Evolutionary conservation across 2,329 filamentous ascomycete genomes (phyloP).

Genomic region (Fusarium algeriense): DNA sequence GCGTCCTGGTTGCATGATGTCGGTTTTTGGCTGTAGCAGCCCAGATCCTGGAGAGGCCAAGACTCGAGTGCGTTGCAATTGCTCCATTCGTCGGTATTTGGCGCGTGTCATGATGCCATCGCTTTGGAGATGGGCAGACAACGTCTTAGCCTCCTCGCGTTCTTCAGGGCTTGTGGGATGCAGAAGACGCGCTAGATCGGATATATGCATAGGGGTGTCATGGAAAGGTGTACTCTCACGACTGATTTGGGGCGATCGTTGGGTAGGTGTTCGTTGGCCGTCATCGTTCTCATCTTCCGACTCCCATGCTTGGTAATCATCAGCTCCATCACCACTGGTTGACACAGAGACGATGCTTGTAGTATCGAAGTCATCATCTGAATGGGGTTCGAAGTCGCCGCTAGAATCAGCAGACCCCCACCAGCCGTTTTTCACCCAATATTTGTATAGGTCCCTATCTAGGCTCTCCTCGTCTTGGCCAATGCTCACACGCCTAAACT

Average conservation of each 20-base stretch:
- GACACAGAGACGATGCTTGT: constrained; percentile 81
- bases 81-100: constrained; percentile 75
- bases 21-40: constrained; percentile 29
- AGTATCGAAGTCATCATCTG: constrained; percentile 73
- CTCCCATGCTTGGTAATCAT: constrained; percentile 63
- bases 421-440: constrained; percentile 86
- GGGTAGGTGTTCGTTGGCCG: constrained; percentile 79
- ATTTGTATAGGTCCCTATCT: constrained; percentile 80
- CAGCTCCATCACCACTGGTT: constrained; percentile 58
- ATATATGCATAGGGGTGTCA: constrained; percentile 73
- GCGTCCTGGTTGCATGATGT: constrained; percentile 31
- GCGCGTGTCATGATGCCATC: constrained; percentile 84
- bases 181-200: constrained; percentile 82
- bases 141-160: constrained; percentile 81
- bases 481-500: constrained; percentile 72
- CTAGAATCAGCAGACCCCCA: constrained; percentile 87
- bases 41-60: constrained; percentile 51
- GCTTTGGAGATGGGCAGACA: constrained; percentile 82
- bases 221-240: constrained; percentile 69
- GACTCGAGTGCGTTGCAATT: constrained; percentile 77
- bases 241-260: constrained; percentile 62
- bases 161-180: constrained; percentile 83
- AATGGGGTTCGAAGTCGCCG: constrained; percentile 76
- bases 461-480: constrained; percentile 72
- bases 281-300: constrained; percentile 59